Conservation (phyloP, 768 basidiomycete genomes). For the Lentinula sp. region DNA sequence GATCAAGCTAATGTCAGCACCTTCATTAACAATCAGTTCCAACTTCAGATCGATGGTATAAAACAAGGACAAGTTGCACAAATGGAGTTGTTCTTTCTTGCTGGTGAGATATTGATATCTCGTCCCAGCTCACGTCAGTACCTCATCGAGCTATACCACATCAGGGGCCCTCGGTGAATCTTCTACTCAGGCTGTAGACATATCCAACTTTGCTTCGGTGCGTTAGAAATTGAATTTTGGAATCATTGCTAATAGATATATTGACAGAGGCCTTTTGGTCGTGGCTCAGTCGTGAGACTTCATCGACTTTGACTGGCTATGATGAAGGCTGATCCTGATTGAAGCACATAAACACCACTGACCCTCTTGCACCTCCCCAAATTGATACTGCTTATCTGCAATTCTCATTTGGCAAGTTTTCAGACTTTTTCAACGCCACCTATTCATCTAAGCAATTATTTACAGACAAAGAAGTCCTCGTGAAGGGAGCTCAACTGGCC, state of each 20-base stretch:
- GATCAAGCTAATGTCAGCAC: background rate
- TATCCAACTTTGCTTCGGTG: background rate
- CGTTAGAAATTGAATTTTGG: background rate
- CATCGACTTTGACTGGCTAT: background rate
- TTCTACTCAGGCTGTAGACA: background rate
- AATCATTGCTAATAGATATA: background rate
- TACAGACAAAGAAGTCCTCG: background rate
- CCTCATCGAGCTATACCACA: background rate
- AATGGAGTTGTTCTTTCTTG: background rate
- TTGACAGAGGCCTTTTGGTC: background rate
- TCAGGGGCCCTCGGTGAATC: background rate
- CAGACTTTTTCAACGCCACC: background rate
- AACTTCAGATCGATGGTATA: background rate
- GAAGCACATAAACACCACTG: slow-evolving; percentile 5
- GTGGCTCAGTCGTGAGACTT: background rate
- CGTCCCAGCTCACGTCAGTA: background rate
- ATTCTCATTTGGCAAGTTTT: background rate
- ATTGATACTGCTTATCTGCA: slow-evolving; percentile 3
- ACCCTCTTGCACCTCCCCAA: background rate
- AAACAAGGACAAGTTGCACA: background rate
- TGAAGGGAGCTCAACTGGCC: background rate
- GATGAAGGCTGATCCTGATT: background rate
- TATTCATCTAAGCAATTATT: background rate
- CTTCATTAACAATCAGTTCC: background rate
- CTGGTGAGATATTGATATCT: background rate